Conservation (phyloP, 345 rosid genomes). For the Dimocarpus longan region DNA sequence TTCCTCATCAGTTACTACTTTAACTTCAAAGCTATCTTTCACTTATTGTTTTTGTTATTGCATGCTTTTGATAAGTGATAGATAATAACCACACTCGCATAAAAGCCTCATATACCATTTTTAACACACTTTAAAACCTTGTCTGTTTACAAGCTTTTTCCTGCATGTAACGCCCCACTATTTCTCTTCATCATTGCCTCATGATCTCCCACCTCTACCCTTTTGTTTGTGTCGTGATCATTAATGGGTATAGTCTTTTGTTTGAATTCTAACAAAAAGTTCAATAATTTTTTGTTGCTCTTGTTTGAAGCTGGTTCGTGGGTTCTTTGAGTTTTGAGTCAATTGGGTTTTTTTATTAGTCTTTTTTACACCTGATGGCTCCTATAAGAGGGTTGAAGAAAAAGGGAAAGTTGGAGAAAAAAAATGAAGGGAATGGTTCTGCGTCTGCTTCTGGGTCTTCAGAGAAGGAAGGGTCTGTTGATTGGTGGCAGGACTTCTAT, state of each 20-base stretch:
- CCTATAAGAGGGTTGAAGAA: slow-evolving; percentile 47
- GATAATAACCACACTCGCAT: not conserved
- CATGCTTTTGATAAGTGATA: slow-evolving; percentile 27
- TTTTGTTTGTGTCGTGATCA: slow-evolving; percentile 13
- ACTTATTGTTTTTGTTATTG: not conserved
- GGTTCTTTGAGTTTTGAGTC: slow-evolving; percentile 33
- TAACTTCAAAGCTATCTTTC: not conserved
- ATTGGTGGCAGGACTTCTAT: slow-evolving; percentile 56
- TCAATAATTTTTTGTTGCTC: slow-evolving; percentile 2
- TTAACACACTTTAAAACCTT: not conserved
- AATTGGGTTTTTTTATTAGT: slow-evolving; percentile 24
- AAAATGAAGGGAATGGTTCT: slow-evolving; percentile 27
- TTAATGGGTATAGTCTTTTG: slow-evolving; percentile 36
- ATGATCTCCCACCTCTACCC: slow-evolving; percentile 22
- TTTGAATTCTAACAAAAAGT: slow-evolving; percentile 26
- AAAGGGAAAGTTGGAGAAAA: slow-evolving; percentile 41
- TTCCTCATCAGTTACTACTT: not conserved
- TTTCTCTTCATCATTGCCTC: slow-evolving; percentile 23
- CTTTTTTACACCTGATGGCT: slow-evolving; percentile 40
- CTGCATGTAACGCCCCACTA: slow-evolving; percentile 36
- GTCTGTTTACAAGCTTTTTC: not conserved
- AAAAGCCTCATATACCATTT: not conserved
- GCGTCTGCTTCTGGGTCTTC: slow-evolving; percentile 48
- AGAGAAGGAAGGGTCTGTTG: slow-evolving; percentile 41
- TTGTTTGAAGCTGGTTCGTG: slow-evolving; percentile 25